Percentiles rank a stretch among this genome's conserved stretches.
Conservation (phyloP, 2,329 filamentous ascomycete species). For the Xylariaceae sp. region DNA sequence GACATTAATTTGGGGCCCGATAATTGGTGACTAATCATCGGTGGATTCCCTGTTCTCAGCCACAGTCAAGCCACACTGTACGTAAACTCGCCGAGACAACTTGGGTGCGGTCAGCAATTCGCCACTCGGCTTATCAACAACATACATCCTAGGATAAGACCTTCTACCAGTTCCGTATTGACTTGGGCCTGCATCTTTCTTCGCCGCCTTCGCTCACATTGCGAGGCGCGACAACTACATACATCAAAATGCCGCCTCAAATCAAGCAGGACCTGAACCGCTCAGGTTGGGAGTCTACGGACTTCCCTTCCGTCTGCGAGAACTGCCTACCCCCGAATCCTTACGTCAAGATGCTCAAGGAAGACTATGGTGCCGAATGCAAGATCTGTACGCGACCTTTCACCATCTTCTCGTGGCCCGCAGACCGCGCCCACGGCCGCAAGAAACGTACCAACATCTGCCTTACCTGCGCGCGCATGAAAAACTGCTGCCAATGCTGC, state of each 20-base stretch:
- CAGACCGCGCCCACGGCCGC: constrained; percentile 77
- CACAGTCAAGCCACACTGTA: background rate
- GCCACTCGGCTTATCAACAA: background rate
- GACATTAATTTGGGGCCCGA: too few species aligned
- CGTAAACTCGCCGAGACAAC: background rate
- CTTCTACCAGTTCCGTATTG: background rate
- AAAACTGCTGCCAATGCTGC: constrained; percentile 98
- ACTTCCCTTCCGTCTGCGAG: constrained; percentile 85
- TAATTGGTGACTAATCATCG: too few species aligned
- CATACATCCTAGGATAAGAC: background rate
- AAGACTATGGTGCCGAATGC: constrained; percentile 86
- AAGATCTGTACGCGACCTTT: constrained; percentile 90
- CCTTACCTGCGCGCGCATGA: constrained; percentile 90
- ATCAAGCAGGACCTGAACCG: constrained; percentile 96
- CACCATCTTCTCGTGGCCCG: constrained; percentile 92
- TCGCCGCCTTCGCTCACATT: background rate
- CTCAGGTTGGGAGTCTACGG: constrained; percentile 91
- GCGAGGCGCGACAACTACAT: constrained; percentile 9
- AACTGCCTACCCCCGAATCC: constrained; percentile 93
- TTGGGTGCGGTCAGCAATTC: background rate
- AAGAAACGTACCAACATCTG: constrained; percentile 95
- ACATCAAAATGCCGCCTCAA: constrained; percentile 74
- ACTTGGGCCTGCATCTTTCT: background rate
- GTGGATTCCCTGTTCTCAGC: background rate
- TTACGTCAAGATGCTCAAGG: constrained; percentile 98